Base-by-base conservation (phyloP, 2,329 filamentous ascomycete genomes). In the Raffaelea deltoideospora region DNA sequence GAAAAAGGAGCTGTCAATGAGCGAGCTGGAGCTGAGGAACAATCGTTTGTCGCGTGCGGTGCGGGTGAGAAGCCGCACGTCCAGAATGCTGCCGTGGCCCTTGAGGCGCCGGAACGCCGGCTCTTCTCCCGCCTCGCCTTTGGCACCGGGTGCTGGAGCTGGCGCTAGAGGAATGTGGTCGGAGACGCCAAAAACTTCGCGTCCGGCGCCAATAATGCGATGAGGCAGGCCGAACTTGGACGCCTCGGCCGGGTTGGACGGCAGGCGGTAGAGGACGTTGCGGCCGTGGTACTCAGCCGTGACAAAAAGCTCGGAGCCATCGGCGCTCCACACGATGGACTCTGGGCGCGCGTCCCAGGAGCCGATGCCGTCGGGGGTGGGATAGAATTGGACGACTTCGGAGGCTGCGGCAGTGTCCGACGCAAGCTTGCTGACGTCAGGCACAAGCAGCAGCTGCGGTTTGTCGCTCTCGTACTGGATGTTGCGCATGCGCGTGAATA, bases 381-480 rank as follows among this genome's bases (percentile, higher is more conserved):
- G 58, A 47, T 72, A 79, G 41, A 78, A 76, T 47, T 78, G 72
- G 43, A 73, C 63, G 11, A 76, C 67, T 40, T 69, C 67, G 27
- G 34, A 37, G 10, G 10, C 17, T 3, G 15, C 22, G 5, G 15
- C 14, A 14, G 34, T n/a, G 7, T 8, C 18, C 3, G 28, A 15
- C 41, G 60, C 60, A 10, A 75, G 56, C 41, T 76, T 65, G 13
- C 53, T 54, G 34, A 82, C 59, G 46, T 83, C 67, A 2, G 72
- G 67, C 7, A 83, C 54, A 3, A 84, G 57, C 43, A 86, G 58
- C 4, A 85, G 59, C 31, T 76, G 69, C 31, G 78, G 69, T 53
- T 80, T 80, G 59, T 94, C 85, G 14, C 79, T 72, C 55, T 95
- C 86, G 52, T 94, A 93, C 41, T 79, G 74, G 35, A 72, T 65